Conservation (phyloP, 2,329 filamentous ascomycete genomes). For the Diplodia intermedia region DNA sequence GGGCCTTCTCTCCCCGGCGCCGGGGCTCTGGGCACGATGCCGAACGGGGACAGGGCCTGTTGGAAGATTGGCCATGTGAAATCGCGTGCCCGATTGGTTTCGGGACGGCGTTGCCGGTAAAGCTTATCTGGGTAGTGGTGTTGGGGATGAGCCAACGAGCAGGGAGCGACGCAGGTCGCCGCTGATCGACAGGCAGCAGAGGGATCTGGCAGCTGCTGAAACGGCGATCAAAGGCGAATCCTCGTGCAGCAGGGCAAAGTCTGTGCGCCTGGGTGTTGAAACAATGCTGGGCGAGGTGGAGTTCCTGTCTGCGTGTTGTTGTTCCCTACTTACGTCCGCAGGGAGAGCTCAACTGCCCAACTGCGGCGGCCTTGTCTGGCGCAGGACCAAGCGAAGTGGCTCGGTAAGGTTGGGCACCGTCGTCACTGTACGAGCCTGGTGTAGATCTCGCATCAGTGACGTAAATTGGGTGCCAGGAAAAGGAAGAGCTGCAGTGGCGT, state of each 20-base stretch:
- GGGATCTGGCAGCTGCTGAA: constrained; percentile 1
- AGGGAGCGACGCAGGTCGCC: not conserved
- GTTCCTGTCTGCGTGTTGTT: not conserved
- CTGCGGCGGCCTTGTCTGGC: not conserved
- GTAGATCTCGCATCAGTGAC: constrained; percentile 15
- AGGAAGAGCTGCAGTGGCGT: not conserved
- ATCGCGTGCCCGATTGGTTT: constrained; percentile 22
- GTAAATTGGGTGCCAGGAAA: constrained; percentile 4
- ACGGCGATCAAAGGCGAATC: constrained; percentile 13
- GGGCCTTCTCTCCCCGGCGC: constrained; percentile 12
- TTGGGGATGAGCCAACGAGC: not conserved
- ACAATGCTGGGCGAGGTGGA: not conserved
- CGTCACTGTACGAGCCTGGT: not conserved
- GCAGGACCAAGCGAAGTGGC: not conserved
- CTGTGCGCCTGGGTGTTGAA: not conserved
- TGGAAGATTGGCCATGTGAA: not conserved
- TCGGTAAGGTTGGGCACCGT: constrained; percentile 11
- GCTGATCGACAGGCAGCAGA: constrained; percentile 1
- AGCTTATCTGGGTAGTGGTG: constrained; percentile 18
- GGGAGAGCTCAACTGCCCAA: not conserved
- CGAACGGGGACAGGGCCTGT: constrained; percentile 3
- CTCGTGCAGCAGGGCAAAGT: not conserved
- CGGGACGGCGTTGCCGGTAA: constrained; percentile 16
- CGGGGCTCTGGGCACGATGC: constrained; percentile 12
- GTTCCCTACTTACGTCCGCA: not conserved